phyloP scores from a whole-genome alignment of 1,139 yeast species.

The Pichia inconspicua region DNA sequence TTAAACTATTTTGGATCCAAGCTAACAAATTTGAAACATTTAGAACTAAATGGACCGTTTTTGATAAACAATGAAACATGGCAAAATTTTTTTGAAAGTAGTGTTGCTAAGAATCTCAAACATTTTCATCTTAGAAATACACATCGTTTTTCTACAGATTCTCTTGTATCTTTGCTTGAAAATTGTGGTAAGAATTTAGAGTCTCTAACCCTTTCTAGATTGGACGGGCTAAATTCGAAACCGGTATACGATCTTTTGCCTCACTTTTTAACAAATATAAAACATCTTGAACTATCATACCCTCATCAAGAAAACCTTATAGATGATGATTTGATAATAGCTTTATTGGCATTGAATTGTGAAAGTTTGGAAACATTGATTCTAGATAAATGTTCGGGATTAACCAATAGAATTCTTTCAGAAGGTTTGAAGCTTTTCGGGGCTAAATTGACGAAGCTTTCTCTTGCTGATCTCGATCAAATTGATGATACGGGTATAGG shows the following conservation, averaged over 20 bases:
- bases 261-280: constrained; percentile 49
- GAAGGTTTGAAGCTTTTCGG: constrained; percentile 59
- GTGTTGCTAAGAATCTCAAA: constrained; percentile 38
- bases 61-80: constrained; percentile 68
- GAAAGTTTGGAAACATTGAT: constrained; percentile 48
- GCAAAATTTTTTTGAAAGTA: constrained; percentile 54
- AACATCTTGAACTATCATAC: constrained; percentile 58
- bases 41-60: constrained; percentile 81
- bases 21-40: constrained; percentile 41
- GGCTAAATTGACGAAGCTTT: constrained; percentile 43
- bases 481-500: constrained; percentile 60
- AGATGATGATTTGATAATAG: constrained; percentile 63
- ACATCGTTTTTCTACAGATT: constrained; percentile 68
- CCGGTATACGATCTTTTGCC: constrained; percentile 59
- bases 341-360: constrained; percentile 56
- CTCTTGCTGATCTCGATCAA: constrained; percentile 48
- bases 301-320: constrained; percentile 60
- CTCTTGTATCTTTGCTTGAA: constrained; percentile 55
- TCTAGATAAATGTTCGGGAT: constrained; percentile 63
- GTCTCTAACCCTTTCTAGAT: constrained; percentile 47
- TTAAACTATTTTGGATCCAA: constrained; percentile 55
- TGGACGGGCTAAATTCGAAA: constrained; percentile 61
- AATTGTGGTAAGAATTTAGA: constrained; percentile 51
- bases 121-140: constrained; percentile 69
- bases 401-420: constrained; percentile 57